A percentile compares a stretch with the other conserved stretches of the same genome.
Conservation (phyloP, 768 basidiomycete species). For the Sporobolomyces pararoseus region DNA sequence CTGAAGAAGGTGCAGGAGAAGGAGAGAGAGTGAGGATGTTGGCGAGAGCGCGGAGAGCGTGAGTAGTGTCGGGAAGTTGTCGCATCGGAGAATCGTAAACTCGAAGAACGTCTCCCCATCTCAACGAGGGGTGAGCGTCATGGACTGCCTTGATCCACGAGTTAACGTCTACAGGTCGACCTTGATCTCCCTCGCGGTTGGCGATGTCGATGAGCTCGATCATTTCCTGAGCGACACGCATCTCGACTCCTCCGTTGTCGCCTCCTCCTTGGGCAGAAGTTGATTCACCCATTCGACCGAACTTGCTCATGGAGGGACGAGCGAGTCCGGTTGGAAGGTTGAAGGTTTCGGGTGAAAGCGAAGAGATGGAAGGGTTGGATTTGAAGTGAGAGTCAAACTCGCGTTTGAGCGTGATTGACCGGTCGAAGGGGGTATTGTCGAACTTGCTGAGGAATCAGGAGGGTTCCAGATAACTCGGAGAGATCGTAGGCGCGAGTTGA, state of each 20-base stretch:
- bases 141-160: constrained; percentile 36
- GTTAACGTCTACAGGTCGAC: constrained; percentile 20
- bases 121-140: constrained; percentile 30
- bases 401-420: not conserved
- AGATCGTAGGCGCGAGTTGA: no score
- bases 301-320: constrained; percentile 23
- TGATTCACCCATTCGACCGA: constrained; percentile 16
- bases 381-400: not conserved
- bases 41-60: constrained; percentile 73
- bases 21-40: constrained; percentile 79
- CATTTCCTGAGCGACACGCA: constrained; percentile 34
- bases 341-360: not conserved
- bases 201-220: constrained; percentile 36
- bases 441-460: no score
- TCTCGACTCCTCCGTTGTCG: constrained; percentile 22
- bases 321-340: constrained; percentile 11
- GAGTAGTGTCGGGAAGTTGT: constrained; percentile 79
- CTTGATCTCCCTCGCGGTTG: constrained; percentile 26
- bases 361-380: not conserved
- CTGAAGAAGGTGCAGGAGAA: constrained; percentile 43
- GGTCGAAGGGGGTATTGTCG: not conserved
- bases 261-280: not conserved
- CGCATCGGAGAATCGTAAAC: constrained; percentile 69
- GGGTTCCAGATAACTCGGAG: no score
- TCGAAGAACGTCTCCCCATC: constrained; percentile 63